A percentile compares a stretch with the other conserved stretches of the same genome.
Conservation (phyloP, 257 asterid genomes). For the Osmanthus fragrans region DNA sequence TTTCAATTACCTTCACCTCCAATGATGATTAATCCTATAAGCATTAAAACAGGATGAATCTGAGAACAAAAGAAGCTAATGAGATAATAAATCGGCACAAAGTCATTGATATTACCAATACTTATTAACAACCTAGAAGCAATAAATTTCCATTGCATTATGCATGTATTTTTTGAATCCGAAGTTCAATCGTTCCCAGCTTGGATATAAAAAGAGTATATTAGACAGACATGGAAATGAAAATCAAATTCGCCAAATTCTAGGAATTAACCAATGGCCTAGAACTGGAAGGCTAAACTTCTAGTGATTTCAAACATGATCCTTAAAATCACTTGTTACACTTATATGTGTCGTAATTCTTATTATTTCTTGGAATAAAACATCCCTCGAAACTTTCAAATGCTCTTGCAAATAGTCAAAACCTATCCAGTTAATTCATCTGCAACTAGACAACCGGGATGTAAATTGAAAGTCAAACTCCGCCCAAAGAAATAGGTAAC, state of each 20-base stretch:
- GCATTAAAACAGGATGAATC: slow-evolving; percentile 95
- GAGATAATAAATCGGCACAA: slow-evolving; percentile 21
- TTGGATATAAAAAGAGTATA: not conserved
- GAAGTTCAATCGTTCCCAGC: not conserved
- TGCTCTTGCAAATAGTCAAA: not conserved
- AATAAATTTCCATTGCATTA: not conserved
- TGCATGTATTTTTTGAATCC: not conserved
- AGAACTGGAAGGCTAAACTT: not conserved
- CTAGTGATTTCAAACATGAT: not conserved
- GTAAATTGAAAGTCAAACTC: not conserved
- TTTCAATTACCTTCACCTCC: slow-evolving; percentile 84
- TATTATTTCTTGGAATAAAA: not conserved
- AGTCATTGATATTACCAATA: not conserved
- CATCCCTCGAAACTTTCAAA: not conserved
- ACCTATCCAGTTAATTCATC: not conserved
- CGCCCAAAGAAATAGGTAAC: not conserved
- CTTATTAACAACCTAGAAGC: not conserved
- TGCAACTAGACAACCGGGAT: not conserved
- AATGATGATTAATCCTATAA: slow-evolving; percentile 68
- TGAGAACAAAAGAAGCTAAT: slow-evolving; percentile 35
- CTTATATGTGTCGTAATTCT: not conserved
- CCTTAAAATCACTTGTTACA: not conserved
- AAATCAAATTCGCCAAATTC: not conserved
- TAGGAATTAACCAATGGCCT: not conserved
- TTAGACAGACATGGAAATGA: not conserved